phyloP scores from a whole-genome alignment of 2,329 filamentous ascomycete genomes.

The Fusarium gaditjirri region DNA sequence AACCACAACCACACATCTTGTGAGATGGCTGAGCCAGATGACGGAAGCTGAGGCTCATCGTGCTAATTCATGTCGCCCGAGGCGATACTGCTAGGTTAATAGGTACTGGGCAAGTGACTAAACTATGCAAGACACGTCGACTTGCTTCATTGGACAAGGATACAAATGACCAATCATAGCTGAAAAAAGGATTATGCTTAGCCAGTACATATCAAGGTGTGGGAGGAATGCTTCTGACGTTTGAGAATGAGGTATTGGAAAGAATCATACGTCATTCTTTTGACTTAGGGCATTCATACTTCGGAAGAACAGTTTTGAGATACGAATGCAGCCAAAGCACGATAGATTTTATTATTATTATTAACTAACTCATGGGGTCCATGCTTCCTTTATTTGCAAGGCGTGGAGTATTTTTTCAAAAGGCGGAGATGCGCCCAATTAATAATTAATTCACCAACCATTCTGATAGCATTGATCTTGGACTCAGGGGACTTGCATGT shows the following conservation, averaged over 20 bases:
- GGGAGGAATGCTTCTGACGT: background rate
- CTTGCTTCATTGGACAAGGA: constrained; percentile 15
- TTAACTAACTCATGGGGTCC: background rate
- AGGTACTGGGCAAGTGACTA: background rate
- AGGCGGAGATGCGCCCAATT: background rate
- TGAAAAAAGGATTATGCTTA: background rate
- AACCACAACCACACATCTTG: background rate
- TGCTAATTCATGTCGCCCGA: background rate
- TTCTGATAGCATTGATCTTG: constrained; percentile 14
- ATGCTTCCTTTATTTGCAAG: background rate
- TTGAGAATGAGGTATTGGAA: background rate
- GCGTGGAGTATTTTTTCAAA: background rate
- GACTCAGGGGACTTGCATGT: constrained; percentile 4
- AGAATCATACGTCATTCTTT: background rate
- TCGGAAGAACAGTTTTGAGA: background rate
- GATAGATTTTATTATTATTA: background rate
- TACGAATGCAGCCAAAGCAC: background rate
- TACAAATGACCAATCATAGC: constrained; percentile 1
- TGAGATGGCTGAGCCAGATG: background rate
- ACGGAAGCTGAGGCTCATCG: background rate
- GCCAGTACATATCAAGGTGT: background rate
- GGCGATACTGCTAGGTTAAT: constrained; percentile 22
- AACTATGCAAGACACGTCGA: constrained; percentile 47
- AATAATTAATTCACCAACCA: background rate
- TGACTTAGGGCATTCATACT: background rate